Evolutionary conservation across 768 basidiomycete species (phyloP), one percentile per base, ranked within the genome.

Genomic region (Boletus rubescentipes): DNA sequence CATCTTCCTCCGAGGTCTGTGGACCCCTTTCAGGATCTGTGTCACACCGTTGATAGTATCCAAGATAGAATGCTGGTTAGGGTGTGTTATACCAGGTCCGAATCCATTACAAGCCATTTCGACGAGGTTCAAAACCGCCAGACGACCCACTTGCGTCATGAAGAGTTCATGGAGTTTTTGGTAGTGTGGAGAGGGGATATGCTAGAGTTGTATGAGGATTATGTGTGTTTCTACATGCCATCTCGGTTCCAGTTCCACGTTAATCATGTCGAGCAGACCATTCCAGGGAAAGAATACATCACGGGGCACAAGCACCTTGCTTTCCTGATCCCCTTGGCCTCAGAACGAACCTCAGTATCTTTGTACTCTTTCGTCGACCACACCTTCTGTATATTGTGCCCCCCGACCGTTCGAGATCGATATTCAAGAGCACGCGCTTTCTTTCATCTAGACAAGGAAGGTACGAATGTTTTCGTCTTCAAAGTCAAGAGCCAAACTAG

Each of bases 1-100:
- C 34, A 75, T 86, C 10, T 69, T 89, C n/a, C 77, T 93, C 73
- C 76, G 88, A 79, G 93, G 93, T 93, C 60, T 55, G 74, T 51
- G 34, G 49, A 41, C 34, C 42, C 18, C n/a, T 41, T 40, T 54
- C 11, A 18, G 12, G 18, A 10, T 39, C 29, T n/a, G 18, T 34
- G 20, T 50, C 38, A 16, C 10, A 10, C 21, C 12, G 9, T 44
- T 72, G 62, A 72, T 43, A 20, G 57, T 44, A 18, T 44, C 36
- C 61, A 66, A 96, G 95, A 96, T 71, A 81, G 95, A 56, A 95
- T 97, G 93, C 79, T 95, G 7, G 86, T 97, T 29, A 78, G 87
- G 52, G 79, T 89, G 2, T 83, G 80, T 40, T 84, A 87, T 68
- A 84, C 83, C 12, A 79, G 79, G 53, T 73, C 73, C 1, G 82